A percentile compares a stretch with the other conserved stretches of the same genome.
phyloP scores from a whole-genome alignment of 2,329 filamentous ascomycete species.

The Colletotrichum orchidophilum region DNA sequence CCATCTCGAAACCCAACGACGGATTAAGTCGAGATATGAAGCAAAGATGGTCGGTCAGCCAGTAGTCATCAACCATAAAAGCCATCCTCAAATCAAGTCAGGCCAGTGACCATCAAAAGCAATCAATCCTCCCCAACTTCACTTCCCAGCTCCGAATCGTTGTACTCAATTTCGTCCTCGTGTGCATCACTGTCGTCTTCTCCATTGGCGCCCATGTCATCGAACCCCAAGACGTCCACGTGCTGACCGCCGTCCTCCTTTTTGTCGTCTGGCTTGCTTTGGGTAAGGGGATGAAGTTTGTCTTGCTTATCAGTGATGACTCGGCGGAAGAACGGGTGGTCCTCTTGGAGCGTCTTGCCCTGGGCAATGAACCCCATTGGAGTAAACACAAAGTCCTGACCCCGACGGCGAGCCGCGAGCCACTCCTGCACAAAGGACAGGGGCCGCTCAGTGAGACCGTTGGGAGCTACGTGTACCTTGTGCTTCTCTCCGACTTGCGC shows the following conservation, averaged over 20 bases:
- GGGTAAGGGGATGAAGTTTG: conserved; percentile 13
- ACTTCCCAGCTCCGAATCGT: conserved; percentile 24
- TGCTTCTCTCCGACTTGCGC: not conserved
- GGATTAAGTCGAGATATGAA: not conserved
- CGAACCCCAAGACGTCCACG: conserved; percentile 13
- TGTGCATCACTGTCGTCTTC: conserved; percentile 23
- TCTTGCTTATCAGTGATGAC: conserved; percentile 22
- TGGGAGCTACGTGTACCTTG: not conserved
- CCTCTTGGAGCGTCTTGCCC: conserved; percentile 55
- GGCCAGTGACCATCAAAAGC: not conserved
- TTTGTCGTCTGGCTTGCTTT: not conserved
- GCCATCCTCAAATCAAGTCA: no score
- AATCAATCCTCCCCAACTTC: not conserved
- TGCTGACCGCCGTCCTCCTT: conserved; percentile 1
- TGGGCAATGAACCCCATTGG: conserved; percentile 67
- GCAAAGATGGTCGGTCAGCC: no score
- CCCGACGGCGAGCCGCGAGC: conserved; percentile 62
- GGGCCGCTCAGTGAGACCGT: conserved; percentile 45
- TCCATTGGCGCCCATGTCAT: conserved; percentile 29
- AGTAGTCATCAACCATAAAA: no score
- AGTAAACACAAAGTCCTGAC: conserved; percentile 66
- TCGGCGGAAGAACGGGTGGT: conserved; percentile 62
- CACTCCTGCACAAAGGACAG: conserved; percentile 64
- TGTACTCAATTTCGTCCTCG: conserved; percentile 31
- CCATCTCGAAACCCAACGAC: not conserved